Evolutionary conservation across 305 asterid species (phyloP), one percentile per base, ranked within the genome.

Genomic region (Coffea humblotiana): DNA sequence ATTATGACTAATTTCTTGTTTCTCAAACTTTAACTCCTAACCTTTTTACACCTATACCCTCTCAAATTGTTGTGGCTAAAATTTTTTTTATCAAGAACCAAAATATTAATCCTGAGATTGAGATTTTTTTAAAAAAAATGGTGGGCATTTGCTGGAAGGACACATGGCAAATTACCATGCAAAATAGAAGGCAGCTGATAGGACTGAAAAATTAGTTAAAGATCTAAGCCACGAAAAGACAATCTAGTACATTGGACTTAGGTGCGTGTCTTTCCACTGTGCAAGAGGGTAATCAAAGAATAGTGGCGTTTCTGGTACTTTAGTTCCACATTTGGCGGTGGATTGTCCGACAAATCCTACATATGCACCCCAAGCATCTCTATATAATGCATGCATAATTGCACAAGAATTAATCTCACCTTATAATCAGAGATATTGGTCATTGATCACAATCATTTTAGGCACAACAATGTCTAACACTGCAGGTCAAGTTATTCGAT

Each of bases 401-500:
- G 32, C 32, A 45, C 3, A 21, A 15, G 32, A 29, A 47, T 14
- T 40, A 40, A 5, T 71, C 49, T 56, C 48, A 61, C 11, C 72
- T 11, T 52, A 27, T 25, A 74, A 35, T 0, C 71, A 9, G 0
- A 47, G 3, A 48, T 4, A 56, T 19, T 3, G 19, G 37, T 32
- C 13, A 21, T 9, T 3, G 0, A 70, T 70, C 29, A 58, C 19
- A 27, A 35, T 2, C 27, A 5, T 18, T 3, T 1, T 13, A 16
- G 4, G 13, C 25, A 58, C 32, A 71, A 78, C 16, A n/a, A 85
- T 85, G 88, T 75, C 85, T 69, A 76, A 45, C 48, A 81, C 87
- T 68, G 85, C 81, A 19, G 85, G 84, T 47, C 82, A 86, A 71
- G 85, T 86, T 49, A 86, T 86, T 40, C 80, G 72, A 32, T 86